A percentile compares a stretch with the other conserved stretches of the same genome.
Evolutionary conservation across 306 rosid genomes (phyloP).

Genomic region (Gastrolobium villosum): DNA sequence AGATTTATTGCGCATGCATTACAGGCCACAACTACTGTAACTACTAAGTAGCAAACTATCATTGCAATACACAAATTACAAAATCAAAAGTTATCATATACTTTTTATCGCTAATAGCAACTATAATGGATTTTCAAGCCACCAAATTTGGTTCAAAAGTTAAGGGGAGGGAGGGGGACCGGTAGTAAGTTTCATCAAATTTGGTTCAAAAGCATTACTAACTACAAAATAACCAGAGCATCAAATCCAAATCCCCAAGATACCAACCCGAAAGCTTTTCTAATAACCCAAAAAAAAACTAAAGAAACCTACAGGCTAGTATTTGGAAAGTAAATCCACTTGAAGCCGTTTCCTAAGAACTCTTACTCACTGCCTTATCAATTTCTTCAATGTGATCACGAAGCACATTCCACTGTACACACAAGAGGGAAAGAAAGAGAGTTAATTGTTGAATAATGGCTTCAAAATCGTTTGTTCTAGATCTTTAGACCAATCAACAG

Average conservation of each 20-base stretch:
- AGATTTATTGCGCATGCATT: too few species aligned
- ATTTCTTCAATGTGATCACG: slow-evolving; percentile 76
- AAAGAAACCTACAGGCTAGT: slow-evolving; percentile 22
- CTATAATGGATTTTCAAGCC: background rate
- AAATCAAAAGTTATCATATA: too few species aligned
- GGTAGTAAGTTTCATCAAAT: too few species aligned
- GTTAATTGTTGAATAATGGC: slow-evolving; percentile 12
- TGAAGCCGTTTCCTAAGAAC: slow-evolving; percentile 41
- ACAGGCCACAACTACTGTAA: too few species aligned
- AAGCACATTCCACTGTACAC: slow-evolving; percentile 87
- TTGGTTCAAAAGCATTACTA: too few species aligned
- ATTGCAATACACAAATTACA: too few species aligned
- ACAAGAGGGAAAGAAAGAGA: background rate
- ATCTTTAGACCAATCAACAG: slow-evolving; percentile 3
- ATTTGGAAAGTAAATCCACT: slow-evolving; percentile 36
- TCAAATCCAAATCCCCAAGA: slow-evolving; percentile 3
- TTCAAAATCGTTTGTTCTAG: background rate
- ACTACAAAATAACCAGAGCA: background rate
- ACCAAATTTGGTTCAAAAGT: background rate
- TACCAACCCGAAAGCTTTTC: slow-evolving; percentile 25
- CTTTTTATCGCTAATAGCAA: background rate
- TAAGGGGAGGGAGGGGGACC: too few species aligned
- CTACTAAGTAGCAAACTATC: too few species aligned
- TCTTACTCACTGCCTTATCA: slow-evolving; percentile 73
- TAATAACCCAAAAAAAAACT: slow-evolving; percentile 25